Evolutionary conservation across 805 yeast species (phyloP).

Genomic region (Candida gorgasii): DNA sequence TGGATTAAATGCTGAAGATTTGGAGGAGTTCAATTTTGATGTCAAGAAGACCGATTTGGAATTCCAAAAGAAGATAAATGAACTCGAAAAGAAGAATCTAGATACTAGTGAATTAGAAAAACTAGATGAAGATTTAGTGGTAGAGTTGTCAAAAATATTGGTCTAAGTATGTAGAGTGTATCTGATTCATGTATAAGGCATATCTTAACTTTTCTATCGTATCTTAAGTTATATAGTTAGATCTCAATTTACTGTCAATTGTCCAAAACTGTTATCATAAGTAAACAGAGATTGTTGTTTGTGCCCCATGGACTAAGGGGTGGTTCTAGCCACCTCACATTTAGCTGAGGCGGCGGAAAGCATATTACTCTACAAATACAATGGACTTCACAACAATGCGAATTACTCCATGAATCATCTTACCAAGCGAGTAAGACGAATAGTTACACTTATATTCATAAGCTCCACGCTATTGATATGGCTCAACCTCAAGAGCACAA

Average conservation of each 20-base stretch:
- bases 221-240: too few relatives aligned
- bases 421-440: background rate
- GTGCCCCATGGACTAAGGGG: too few relatives aligned
- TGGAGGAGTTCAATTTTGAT: constrained; percentile 43
- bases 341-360: background rate
- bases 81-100: constrained; percentile 13
- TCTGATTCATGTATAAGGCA: too few relatives aligned
- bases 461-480: background rate
- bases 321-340: too few relatives aligned
- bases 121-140: constrained; percentile 18
- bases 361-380: background rate
- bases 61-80: constrained; percentile 14
- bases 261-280: too few relatives aligned
- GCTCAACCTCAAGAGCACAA: background rate
- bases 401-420: background rate
- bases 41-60: constrained; percentile 18
- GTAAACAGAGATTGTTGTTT: too few relatives aligned
- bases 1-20: constrained; percentile 43
- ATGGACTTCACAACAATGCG: background rate
- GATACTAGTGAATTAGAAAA: constrained; percentile 36
- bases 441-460: background rate
- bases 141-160: constrained; percentile 4
- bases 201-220: too few relatives aligned
- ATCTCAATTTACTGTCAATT: too few relatives aligned
- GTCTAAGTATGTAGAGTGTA: too few relatives aligned